Conservation (phyloP, 768 basidiomycete species). For the Amanita jacksonii region DNA sequence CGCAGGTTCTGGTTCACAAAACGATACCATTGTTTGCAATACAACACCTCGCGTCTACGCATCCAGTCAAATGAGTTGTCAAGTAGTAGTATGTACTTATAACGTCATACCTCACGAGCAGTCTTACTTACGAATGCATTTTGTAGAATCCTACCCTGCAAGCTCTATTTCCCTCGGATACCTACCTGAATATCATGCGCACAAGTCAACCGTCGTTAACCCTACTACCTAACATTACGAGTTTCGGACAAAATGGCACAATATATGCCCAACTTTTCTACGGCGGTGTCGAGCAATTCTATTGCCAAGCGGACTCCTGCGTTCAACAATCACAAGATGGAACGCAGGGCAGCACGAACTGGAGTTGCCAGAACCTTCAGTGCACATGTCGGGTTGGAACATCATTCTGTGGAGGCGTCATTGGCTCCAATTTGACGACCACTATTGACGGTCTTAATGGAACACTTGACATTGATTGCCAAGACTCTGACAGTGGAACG, state of each 20-base stretch:
- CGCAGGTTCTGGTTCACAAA: constrained; percentile 28
- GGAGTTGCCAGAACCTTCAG: constrained; percentile 62
- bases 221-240: constrained; percentile 52
- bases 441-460: constrained; percentile 62
- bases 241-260: constrained; percentile 43
- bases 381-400: constrained; percentile 68
- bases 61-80: constrained; percentile 76
- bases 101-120: background rate
- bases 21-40: constrained; percentile 70
- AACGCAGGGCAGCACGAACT: constrained; percentile 36
- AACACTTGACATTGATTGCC: constrained; percentile 60
- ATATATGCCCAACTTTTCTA: constrained; percentile 70
- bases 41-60: constrained; percentile 62
- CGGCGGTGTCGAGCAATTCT: constrained; percentile 82
- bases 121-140: no score
- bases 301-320: constrained; percentile 67
- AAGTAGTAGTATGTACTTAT: constrained; percentile 48
- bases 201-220: constrained; percentile 62
- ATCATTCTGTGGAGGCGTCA: constrained; percentile 61
- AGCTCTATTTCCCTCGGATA: constrained; percentile 56
- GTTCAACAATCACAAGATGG: constrained; percentile 39
- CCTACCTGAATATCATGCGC: constrained; percentile 73
- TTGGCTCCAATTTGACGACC: constrained; percentile 37
- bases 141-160: constrained; percentile 77
- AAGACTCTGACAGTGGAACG: constrained; percentile 30